Conservation (phyloP, 306 rosid genomes). For the Albizia julibrissin region DNA sequence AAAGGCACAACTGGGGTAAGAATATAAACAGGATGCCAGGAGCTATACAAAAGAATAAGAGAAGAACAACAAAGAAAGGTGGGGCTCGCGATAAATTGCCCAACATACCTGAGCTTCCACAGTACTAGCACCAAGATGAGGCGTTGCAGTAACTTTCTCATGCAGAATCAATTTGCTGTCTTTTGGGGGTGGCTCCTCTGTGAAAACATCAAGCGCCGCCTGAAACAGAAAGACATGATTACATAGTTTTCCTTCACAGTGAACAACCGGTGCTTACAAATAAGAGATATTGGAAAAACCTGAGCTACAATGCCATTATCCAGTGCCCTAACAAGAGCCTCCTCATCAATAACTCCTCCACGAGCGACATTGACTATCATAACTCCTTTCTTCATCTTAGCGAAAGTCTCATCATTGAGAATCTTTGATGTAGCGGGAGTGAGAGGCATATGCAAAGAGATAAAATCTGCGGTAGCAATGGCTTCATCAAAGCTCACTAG, state of each 20-base stretch:
- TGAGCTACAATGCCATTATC: constrained; percentile 94
- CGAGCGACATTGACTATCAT: constrained; percentile 94
- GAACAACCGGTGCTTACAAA: constrained; percentile 5
- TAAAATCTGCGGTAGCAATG: constrained; percentile 81
- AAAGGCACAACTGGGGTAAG: background rate
- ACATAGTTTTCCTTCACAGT: background rate
- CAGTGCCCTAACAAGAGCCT: constrained; percentile 86
- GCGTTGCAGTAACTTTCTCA: constrained; percentile 90
- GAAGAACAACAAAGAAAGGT: background rate
- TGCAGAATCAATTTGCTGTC: constrained; percentile 81
- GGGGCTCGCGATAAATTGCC: background rate
- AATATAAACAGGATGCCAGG: background rate
- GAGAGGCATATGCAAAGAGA: constrained; percentile 97
- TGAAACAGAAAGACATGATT: constrained; percentile 35
- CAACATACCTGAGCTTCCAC: constrained; percentile 85
- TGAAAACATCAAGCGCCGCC: constrained; percentile 98
- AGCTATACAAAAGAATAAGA: background rate
- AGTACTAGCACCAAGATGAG: constrained; percentile 99
- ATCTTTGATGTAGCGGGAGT: constrained; percentile 82
- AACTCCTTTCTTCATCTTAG: constrained; percentile 96
- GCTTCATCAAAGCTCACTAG: constrained; percentile 95
- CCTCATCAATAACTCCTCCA: constrained; percentile 98
- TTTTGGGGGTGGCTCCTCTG: constrained; percentile 77
- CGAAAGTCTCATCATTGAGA: constrained; percentile 88
- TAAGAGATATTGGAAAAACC: constrained; percentile 41